These are phyloP conservation scores for Fusarium mundagurra DNA, from an alignment of 2,329 filamentous ascomycete species.

Conservation along the genomic window DNA sequence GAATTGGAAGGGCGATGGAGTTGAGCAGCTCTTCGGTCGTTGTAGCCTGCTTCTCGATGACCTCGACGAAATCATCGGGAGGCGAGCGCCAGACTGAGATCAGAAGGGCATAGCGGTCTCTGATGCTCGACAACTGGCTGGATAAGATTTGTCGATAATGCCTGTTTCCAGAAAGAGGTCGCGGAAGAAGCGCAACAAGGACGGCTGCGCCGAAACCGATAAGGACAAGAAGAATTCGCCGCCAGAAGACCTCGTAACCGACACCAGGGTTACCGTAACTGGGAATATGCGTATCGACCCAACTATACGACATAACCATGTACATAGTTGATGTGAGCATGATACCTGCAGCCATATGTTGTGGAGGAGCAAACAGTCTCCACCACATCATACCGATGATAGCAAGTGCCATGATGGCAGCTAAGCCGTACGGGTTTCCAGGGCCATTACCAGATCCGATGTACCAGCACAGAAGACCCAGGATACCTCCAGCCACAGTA, in stretches of 20 bases:
- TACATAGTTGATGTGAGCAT: slow-evolving; percentile 36
- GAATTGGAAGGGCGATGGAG: slow-evolving; percentile 9
- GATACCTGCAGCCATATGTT: slow-evolving; percentile 27
- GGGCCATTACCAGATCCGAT: slow-evolving; percentile 4
- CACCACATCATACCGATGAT: slow-evolving; percentile 36
- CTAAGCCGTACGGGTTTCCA: slow-evolving; percentile 25
- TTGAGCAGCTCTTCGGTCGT: slow-evolving; percentile 1
- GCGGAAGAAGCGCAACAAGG: slow-evolving; percentile 1
- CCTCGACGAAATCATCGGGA: not conserved
- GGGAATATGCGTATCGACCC: slow-evolving; percentile 32
- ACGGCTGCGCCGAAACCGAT: slow-evolving; percentile 14
- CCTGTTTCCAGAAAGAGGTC: slow-evolving; percentile 7
- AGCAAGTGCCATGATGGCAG: slow-evolving; percentile 30
- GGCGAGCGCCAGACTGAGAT: slow-evolving; percentile 11
- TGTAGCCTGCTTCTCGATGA: slow-evolving; percentile 11
- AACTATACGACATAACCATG: slow-evolving; percentile 33
- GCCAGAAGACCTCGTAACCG: slow-evolving; percentile 16
- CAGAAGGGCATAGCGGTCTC: slow-evolving; percentile 13
- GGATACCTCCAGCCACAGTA: slow-evolving; percentile 8
- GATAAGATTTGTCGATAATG: slow-evolving; percentile 16
- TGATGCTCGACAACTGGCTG: slow-evolving; percentile 4
- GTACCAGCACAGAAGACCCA: slow-evolving; percentile 17
- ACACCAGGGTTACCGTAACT: slow-evolving; percentile 25
- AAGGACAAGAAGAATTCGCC: slow-evolving; percentile 8
- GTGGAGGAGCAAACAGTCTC: slow-evolving; percentile 29